Base-by-base conservation (phyloP, 495 filamentous ascomycete genomes). In the Clohesyomyces aquaticus region DNA sequence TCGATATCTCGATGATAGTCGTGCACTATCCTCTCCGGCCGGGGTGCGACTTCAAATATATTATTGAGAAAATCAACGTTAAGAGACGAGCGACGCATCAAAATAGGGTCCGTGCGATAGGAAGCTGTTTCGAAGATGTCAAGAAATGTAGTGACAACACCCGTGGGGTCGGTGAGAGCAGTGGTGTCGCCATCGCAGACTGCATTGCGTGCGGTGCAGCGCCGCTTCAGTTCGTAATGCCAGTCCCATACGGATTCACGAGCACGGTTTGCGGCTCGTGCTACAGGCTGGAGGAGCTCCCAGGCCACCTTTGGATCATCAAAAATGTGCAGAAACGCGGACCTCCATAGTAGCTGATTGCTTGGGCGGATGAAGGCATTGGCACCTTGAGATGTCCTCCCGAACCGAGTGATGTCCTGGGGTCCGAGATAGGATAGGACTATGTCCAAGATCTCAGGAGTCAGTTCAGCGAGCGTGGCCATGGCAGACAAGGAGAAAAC, bases 211-310 rank as follows among this genome's bases (percentile, higher is more conserved):
- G 56, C 61, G 3, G n/a, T 32, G 10, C 16, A 57, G 27, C 62
- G 21, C 26, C 62, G 56, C 21, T 49, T 41, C 9, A 62, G 16
- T 27, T 69, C 61, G 2, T 23, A 11, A 23, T 43, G 49, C 66
- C 66, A 69, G 46, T 69, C 66, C 66, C 66, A 69, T 22, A 29
- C 14, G 10, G 50, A 25, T 25, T 69, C 62, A 2, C 57, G 55
- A 19, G 4, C 3, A 8, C 49, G 47, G 23, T 64, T 65, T 25
- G 47, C 41, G 19, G 61, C 55, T 8, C 61, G 55, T 14, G 66
- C 61, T 18, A 57, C 41, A 4, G 66, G 66, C 22, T 53, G 22
- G 22, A 69, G 45, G 10, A 22, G 22, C 1, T 18, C 22, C 66
- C 66, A 69, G 21, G 41, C 62, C 25, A 47, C 14, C n/a, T 53